phyloP scores from a whole-genome alignment of 345 rosid species.

The Balakata baccata region DNA sequence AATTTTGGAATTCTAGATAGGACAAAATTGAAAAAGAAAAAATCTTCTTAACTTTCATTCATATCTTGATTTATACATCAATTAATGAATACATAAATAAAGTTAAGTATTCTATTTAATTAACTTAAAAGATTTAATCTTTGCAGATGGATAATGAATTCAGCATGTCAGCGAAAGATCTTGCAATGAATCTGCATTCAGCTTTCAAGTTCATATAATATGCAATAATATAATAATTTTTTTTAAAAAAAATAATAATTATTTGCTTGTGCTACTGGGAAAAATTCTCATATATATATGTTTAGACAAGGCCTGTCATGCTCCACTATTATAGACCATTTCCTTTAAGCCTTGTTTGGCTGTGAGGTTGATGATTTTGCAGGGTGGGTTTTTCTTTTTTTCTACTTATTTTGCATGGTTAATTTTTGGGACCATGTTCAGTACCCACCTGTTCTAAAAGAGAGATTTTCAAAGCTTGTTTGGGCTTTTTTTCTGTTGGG shows the following conservation, averaged over 20 bases:
- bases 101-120: too few species aligned
- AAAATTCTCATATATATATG: background rate
- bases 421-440: slow-evolving; percentile 32
- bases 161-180: slow-evolving; percentile 58
- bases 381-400: slow-evolving; percentile 31
- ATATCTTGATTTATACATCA: background rate
- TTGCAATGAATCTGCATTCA: slow-evolving; percentile 57
- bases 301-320: slow-evolving; percentile 22
- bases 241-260: too few species aligned
- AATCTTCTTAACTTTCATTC: too few species aligned
- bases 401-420: slow-evolving; percentile 35
- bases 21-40: too few species aligned
- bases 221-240: too few species aligned
- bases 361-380: slow-evolving; percentile 37
- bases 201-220: slow-evolving; percentile 38
- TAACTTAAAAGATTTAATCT: background rate
- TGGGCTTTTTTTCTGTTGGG: slow-evolving; percentile 18
- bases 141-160: slow-evolving; percentile 72
- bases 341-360: slow-evolving; percentile 34
- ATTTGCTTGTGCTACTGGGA: background rate
- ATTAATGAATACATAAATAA: too few species aligned
- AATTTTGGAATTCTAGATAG: too few species aligned
- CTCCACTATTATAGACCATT: slow-evolving; percentile 30
- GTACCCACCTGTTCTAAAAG: slow-evolving; percentile 34
- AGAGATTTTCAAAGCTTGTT: slow-evolving; percentile 34